Base-by-base conservation (phyloP, 805 yeast genomes). In the Candida nemodendra region DNA sequence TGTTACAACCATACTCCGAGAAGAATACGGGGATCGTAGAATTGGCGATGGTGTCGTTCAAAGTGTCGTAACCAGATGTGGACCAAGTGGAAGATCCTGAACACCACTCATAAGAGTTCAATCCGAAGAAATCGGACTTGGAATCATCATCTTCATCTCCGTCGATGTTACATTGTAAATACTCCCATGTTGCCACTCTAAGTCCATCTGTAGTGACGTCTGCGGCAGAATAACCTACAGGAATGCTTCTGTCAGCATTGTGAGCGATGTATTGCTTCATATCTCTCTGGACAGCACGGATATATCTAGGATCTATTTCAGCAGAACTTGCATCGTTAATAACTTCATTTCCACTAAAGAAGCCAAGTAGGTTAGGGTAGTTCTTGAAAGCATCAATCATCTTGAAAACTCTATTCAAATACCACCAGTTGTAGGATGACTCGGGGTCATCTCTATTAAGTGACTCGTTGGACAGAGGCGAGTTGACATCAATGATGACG, bases 171-270 rank as follows among this genome's bases (percentile, higher is more conserved):
- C 98, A 90, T 62, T 84, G 84, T 57, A 91, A 72, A 64, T 84
- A 91, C 48, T 79, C 78, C 62, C 84, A 85, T 36, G 91, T 79
- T 23, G 86, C 83, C 33, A 76, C 64, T 53, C 95, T 77, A 55
- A 85, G 74, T 3, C 38, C 39, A 31, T 45, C 50, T 30, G 72
- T 74, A 37, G 66, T 69, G 45, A 80, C 89, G 53, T 86, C 95
- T 13, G 96, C 96, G 32, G 97, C 96, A 7, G 96, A 84, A 64
- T 90, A 90, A 23, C 97, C 97, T n/a, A 89, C 95, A 4, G 96
- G 96, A 42, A 90, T 82, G 7, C 79, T 64, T 61, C 97, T 78
- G 56, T 84, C 74, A 13, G 81, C 69, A 51, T 83, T 79, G 39
- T 74, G 67, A 19, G 74, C 65, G 45, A 90, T 82, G 66, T 85